Base-by-base conservation (phyloP, 2,329 filamentous ascomycete genomes). In the Hymenoscyphus fraxineus region DNA sequence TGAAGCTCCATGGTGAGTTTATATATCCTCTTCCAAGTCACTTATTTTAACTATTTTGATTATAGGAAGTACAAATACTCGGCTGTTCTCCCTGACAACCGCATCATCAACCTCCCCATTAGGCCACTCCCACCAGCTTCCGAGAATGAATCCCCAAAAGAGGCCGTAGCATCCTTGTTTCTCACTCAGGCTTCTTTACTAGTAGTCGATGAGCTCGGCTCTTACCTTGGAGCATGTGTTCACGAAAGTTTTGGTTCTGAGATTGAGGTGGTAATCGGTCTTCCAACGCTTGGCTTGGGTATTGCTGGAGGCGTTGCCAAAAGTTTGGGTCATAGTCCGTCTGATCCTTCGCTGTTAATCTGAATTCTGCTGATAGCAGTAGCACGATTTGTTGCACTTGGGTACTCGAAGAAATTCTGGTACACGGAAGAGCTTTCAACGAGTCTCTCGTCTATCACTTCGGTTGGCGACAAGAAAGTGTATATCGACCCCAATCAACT, bases 371-470 rank as follows among this genome's bases (percentile, higher is more conserved):
- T 62, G 15, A 58, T 31, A 22, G 7, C 13, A 19, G 10, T 38
- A 73, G 71, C 67, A 61, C 62, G 70, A 54, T 73, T 72, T 41
- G 56, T 73, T 1, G 68, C 73, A 1, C 62, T 73, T n/a, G 72
- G 72, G 1, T 73, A 72, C 54, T 74, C 73, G 2, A 65, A 65
- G 2, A 73, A 74, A 59, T 74, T 73, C 66, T 73, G 73, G 73
- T 73, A 73, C 55, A 41, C 59, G 1, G 67, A 70, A 6, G 55
- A 40, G 0, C 69, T 74, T 12, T 72, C 71, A 2, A 68, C 70
- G 0, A 56, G 61, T 16, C 64, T 73, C 2, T 69, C 68, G 2
- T 73, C 71, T 12, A 71, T 73, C 61, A 73, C 73, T 3, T 73
- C 70, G 9, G 71, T 70, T 1, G 35, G 32, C 15, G 67, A 65